Evolutionary conservation across 805 yeast genomes (phyloP).

Genomic region (Zygosaccharomyces lentus): DNA sequence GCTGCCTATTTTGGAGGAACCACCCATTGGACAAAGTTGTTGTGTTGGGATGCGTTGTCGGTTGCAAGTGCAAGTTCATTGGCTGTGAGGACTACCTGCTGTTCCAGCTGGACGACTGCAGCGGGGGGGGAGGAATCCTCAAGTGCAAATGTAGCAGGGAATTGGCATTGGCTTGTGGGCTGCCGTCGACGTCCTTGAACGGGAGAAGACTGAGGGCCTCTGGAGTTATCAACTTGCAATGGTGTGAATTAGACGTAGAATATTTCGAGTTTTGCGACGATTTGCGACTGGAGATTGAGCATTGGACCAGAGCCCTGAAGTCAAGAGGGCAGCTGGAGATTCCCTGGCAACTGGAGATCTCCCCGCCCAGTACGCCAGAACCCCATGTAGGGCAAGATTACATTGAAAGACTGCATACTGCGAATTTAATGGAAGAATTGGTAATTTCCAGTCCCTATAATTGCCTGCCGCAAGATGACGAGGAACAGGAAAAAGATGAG

Average conservation of each 20-base stretch:
- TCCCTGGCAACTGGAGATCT: conserved; percentile 35
- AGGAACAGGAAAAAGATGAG: neutral
- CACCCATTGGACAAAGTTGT: conserved; percentile 40
- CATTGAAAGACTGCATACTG: conserved; percentile 22
- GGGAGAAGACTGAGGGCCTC: conserved; percentile 28
- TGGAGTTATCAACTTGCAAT: conserved; percentile 26
- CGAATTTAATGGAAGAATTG: conserved; percentile 16
- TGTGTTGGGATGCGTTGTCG: conserved; percentile 38
- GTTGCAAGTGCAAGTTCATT: conserved; percentile 21
- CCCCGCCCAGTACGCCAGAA: neutral
- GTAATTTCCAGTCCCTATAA: conserved; percentile 22
- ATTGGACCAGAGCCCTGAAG: conserved; percentile 36
- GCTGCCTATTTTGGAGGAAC: conserved; percentile 36
- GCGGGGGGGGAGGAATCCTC: conserved; percentile 16
- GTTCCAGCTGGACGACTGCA: conserved; percentile 25
- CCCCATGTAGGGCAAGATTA: conserved; percentile 1
- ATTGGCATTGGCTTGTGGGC: conserved; percentile 21
- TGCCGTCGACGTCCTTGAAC: conserved; percentile 19
- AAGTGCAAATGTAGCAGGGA: conserved; percentile 28
- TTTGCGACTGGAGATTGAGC: conserved; percentile 33
- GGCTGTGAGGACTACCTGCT: conserved; percentile 20
- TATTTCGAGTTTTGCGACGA: conserved; percentile 23
- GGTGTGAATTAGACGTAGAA: conserved; percentile 34
- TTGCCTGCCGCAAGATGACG: neutral
- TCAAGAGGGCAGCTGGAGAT: conserved; percentile 23